phyloP scores from a whole-genome alignment of 2,329 filamentous ascomycete species.

The Leptographium galeiforme region DNA sequence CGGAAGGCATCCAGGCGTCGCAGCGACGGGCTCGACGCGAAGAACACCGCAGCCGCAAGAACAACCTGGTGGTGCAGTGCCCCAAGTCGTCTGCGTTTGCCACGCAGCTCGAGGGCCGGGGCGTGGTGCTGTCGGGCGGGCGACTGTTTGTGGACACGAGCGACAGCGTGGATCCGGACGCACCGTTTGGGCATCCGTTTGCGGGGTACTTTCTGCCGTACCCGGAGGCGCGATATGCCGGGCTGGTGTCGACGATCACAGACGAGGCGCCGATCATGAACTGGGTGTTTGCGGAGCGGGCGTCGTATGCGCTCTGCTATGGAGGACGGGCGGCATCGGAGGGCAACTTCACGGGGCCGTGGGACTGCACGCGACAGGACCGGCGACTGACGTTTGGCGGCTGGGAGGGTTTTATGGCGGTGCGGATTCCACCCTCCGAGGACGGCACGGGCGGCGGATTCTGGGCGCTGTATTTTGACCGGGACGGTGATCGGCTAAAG shows the following conservation, averaged over 20 bases:
- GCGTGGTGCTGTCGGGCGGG: slow-evolving; percentile 29
- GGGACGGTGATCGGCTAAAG: slow-evolving; percentile 29
- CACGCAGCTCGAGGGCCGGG: slow-evolving; percentile 27
- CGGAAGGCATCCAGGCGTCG: slow-evolving; percentile 32
- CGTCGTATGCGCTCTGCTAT: slow-evolving; percentile 32
- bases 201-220: slow-evolving; percentile 45
- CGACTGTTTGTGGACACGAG: slow-evolving; percentile 33
- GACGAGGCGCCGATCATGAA: slow-evolving; percentile 36
- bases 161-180: slow-evolving; percentile 18
- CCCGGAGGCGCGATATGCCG: slow-evolving; percentile 33
- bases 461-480: slow-evolving; percentile 35
- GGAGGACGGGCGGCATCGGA: slow-evolving; percentile 29
- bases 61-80: slow-evolving; percentile 32
- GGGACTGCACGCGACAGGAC: slow-evolving; percentile 39
- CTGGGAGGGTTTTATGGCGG: slow-evolving; percentile 37
- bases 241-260: slow-evolving; percentile 33
- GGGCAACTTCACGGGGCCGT: slow-evolving; percentile 30
- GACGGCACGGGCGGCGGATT: slow-evolving; percentile 23
- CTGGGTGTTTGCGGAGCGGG: slow-evolving; percentile 34
- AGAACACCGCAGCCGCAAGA: slow-evolving; percentile 33
- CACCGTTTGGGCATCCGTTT: slow-evolving; percentile 33
- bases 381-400: slow-evolving; percentile 33
- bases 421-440: slow-evolving; percentile 11
- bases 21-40: slow-evolving; percentile 31
- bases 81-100: slow-evolving; percentile 31